Percentiles rank a stretch among this genome's conserved stretches.
Evolutionary conservation across 2,329 filamentous ascomycete genomes (phyloP).

Genomic region (Exophiala dermatitidis): DNA sequence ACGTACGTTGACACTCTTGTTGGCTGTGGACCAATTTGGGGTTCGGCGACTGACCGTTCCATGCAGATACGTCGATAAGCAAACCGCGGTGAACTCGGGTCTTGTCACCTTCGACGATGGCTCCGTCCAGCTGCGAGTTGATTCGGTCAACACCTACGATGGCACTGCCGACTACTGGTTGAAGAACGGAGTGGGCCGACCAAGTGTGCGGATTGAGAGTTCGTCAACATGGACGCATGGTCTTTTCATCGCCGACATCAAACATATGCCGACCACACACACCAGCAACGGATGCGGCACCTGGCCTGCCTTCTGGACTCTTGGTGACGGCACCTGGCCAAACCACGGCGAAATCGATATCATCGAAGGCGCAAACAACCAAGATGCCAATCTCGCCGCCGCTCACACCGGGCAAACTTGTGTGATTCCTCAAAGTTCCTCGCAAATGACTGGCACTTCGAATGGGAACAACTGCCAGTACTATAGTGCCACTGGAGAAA

Average conservation of each 20-base stretch:
- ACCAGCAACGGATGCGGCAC: constrained; percentile 36
- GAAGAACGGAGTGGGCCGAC: constrained; percentile 37
- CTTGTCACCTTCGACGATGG: constrained; percentile 28
- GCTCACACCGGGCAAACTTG: constrained; percentile 44
- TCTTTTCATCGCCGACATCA: constrained; percentile 43
- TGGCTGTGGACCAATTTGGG: background rate
- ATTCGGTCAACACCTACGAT: constrained; percentile 23
- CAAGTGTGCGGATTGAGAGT: constrained; percentile 41
- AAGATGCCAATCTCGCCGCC: constrained; percentile 38
- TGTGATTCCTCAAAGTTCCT: constrained; percentile 39
- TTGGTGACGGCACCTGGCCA: constrained; percentile 40
- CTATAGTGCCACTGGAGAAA: constrained; percentile 33
- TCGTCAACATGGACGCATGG: constrained; percentile 41
- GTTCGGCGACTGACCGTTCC: background rate
- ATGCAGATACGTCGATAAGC: constrained; percentile 37
- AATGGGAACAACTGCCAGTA: constrained; percentile 32
- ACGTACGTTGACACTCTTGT: constrained; percentile 22
- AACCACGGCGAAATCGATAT: constrained; percentile 46
- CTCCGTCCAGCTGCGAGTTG: constrained; percentile 18
- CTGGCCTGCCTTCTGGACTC: constrained; percentile 36
- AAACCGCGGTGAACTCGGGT: constrained; percentile 31
- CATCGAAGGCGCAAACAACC: constrained; percentile 46
- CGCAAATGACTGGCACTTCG: constrained; percentile 43
- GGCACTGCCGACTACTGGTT: constrained; percentile 34
- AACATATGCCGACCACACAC: constrained; percentile 40